Evolutionary conservation across 1,284 basidiomycete species (phyloP).

Genomic region (Xerocomus amazonicus): DNA sequence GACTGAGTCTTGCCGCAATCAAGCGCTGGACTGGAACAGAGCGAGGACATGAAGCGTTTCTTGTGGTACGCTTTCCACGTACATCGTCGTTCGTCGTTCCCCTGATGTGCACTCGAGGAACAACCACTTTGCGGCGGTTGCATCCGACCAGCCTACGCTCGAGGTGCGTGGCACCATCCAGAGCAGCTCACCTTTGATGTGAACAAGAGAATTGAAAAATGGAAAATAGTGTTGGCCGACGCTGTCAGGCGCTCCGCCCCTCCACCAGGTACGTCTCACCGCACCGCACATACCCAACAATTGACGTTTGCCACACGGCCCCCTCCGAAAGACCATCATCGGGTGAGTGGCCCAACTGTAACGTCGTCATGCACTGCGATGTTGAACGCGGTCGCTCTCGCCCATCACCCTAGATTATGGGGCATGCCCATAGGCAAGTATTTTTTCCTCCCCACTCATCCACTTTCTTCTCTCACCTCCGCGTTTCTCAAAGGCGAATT

Average conservation of each 20-base stretch:
- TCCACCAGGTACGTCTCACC: slow-evolving; percentile 52
- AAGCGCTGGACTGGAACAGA: slow-evolving; percentile 61
- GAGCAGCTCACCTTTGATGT: no score
- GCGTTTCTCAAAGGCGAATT: slow-evolving; percentile 48
- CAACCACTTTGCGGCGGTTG: slow-evolving; percentile 73
- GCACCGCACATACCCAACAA: no score
- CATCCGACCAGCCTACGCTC: slow-evolving; percentile 63
- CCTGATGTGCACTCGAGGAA: slow-evolving; percentile 44
- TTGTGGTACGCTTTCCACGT: slow-evolving; percentile 46
- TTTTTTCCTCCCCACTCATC: background rate
- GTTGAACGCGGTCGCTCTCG: background rate
- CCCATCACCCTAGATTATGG: slow-evolving; percentile 46
- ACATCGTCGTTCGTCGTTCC: no score
- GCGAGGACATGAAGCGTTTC: slow-evolving; percentile 69
- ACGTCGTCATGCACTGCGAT: background rate
- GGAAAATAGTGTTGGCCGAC: slow-evolving; percentile 54
- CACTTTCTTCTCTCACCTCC: background rate
- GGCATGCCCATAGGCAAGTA: slow-evolving; percentile 64
- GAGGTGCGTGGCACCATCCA: slow-evolving; percentile 43
- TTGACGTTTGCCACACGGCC: no score
- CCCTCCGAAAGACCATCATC: slow-evolving; percentile 48
- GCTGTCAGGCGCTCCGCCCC: slow-evolving; percentile 39
- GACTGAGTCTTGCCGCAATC: background rate
- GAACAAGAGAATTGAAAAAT: no score
- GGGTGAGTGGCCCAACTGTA: slow-evolving; percentile 40